A percentile compares a stretch with the other conserved stretches of the same genome.
Evolutionary conservation across 352 stramenopile species (phyloP).

Genomic region (Albugo candida): DNA sequence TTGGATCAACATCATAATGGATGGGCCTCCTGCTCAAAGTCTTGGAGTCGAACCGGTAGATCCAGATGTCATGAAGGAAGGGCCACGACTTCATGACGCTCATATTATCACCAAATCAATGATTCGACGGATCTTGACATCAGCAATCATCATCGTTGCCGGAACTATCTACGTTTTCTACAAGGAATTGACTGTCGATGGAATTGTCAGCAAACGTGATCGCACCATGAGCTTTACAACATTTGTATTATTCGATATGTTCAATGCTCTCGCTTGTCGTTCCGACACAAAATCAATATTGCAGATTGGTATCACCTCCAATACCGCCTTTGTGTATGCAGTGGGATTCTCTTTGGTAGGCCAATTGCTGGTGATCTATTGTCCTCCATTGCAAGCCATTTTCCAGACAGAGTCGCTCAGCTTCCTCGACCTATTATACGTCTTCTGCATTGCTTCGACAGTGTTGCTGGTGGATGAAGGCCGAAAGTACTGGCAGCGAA

Average conservation of each 20-base stretch:
- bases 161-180: conserved; percentile 76
- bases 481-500: conserved; percentile 73
- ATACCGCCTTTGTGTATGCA: conserved; percentile 87
- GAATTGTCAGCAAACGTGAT: conserved; percentile 82
- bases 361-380: conserved; percentile 93
- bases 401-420: conserved; percentile 95
- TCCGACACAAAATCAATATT: conserved; percentile 89
- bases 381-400: conserved; percentile 85
- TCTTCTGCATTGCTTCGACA: conserved; percentile 81
- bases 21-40: conserved; percentile 69
- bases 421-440: conserved; percentile 81
- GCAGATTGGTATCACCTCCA: conserved; percentile 81
- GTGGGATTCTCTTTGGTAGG: conserved; percentile 82
- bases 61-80: conserved; percentile 71
- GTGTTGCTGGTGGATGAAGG: conserved; percentile 87
- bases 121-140: conserved; percentile 42
- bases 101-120: conserved; percentile 62
- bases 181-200: conserved; percentile 68
- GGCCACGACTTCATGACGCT: conserved; percentile 45
- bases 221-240: conserved; percentile 98
- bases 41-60: conserved; percentile 77
- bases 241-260: conserved; percentile 97
- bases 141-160: conserved; percentile 50
- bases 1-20: conserved; percentile 98
- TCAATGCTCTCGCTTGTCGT: conserved; percentile 93